These are phyloP conservation scores for Penicillium sp. DNA, from an alignment of 2,329 filamentous ascomycete species.

Conservation along the genomic window DNA sequence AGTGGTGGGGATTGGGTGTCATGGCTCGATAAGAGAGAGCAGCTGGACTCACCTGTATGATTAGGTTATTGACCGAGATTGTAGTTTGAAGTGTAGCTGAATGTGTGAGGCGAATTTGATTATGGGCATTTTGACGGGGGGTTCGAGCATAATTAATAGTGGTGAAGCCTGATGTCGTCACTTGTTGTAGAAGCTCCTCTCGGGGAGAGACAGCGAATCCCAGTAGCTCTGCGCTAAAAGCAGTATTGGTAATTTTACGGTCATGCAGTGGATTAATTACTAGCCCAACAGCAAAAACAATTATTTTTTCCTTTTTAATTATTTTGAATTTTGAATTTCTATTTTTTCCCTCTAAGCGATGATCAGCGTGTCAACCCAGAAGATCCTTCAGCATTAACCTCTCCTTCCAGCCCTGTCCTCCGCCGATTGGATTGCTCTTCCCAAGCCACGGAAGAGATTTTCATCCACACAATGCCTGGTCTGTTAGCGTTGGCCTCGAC, in stretches of 20 bases:
- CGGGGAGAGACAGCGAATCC: neutral
- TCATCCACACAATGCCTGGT: neutral
- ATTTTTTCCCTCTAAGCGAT: neutral
- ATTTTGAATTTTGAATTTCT: neutral
- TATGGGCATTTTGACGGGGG: neutral
- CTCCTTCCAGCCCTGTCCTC: neutral
- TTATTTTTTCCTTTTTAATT: neutral
- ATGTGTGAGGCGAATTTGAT: neutral
- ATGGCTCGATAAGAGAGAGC: conserved; percentile 1
- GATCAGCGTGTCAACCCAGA: conserved; percentile 1
- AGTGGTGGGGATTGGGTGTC: conserved; percentile 3
- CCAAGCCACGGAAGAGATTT: conserved; percentile 6
- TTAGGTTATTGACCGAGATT: neutral
- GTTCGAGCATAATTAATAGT: neutral
- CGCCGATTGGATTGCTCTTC: conserved; percentile 1
- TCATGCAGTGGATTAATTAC: neutral
- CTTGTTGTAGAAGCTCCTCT: neutral
- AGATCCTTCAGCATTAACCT: neutral
- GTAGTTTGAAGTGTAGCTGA: neutral
- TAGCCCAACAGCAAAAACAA: neutral
- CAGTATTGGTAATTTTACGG: neutral
- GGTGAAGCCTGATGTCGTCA: neutral
- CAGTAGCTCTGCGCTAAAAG: neutral
- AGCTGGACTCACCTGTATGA: neutral
- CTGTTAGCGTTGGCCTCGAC: neutral